These are phyloP conservation scores for Aureobasidium sp. DNA, from an alignment of 2,329 filamentous ascomycete species.

Conservation along the genomic window DNA sequence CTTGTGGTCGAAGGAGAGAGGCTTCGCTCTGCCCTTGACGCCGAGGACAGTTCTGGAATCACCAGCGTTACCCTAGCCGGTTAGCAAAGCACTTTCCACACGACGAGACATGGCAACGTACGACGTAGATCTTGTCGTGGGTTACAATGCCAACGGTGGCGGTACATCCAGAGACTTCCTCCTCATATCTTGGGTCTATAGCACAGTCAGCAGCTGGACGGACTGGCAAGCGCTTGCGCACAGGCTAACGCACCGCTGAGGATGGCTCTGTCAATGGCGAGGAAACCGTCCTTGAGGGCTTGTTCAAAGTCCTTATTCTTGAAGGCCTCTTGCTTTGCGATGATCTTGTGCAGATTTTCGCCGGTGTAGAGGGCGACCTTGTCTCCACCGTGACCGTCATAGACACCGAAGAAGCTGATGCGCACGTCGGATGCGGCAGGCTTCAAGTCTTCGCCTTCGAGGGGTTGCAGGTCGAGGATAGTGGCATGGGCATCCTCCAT, in stretches of 20 bases:
- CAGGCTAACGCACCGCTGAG: constrained; percentile 65
- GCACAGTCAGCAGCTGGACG: constrained; percentile 16
- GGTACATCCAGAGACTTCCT: constrained; percentile 96
- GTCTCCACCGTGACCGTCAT: constrained; percentile 94
- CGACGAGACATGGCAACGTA: constrained; percentile 47
- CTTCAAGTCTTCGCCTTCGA: constrained; percentile 44
- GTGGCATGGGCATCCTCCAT: constrained; percentile 97
- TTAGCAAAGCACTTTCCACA: constrained; percentile 6
- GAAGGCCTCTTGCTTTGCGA: constrained; percentile 91
- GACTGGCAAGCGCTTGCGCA: neutral
- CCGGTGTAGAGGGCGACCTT: constrained; percentile 92
- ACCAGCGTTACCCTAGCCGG: constrained; percentile 78
- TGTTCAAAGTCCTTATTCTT: constrained; percentile 87
- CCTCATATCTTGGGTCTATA: constrained; percentile 89
- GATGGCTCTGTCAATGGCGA: constrained; percentile 93
- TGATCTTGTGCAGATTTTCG: constrained; percentile 86
- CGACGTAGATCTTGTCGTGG: constrained; percentile 87
- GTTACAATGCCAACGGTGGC: constrained; percentile 87
- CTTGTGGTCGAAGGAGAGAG: constrained; percentile 98
- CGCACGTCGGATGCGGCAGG: constrained; percentile 61
- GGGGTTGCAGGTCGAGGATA: constrained; percentile 75
- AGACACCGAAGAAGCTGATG: constrained; percentile 95
- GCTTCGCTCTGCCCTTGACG: constrained; percentile 95
- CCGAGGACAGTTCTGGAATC: constrained; percentile 93
- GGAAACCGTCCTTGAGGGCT: constrained; percentile 92